Base-by-base conservation (phyloP, 305 asterid genomes). In the Striga hermonthica region DNA sequence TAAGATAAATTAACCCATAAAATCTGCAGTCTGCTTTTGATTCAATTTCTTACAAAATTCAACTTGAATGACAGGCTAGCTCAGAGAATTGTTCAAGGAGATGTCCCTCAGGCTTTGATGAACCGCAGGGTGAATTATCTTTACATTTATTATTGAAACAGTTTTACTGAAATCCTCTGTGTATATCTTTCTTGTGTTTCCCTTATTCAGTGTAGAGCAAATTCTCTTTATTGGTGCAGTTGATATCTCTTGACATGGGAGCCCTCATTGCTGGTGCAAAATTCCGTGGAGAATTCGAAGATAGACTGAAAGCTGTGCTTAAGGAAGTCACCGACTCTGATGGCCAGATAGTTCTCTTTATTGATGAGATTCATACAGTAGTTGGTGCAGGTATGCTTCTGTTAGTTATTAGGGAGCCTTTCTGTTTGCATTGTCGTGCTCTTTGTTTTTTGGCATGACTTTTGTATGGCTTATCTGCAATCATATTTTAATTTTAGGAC, bases 211-310 rank as follows among this genome's bases (percentile, higher is more conserved):
- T 45, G 57, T 72, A 64, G 69, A 41, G 39, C 61, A 11, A 48
- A 69, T 60, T 69, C 37, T 58, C 22, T 60, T 63, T 75, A 43
- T 47, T 73, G 37, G 22, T 76, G 65, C 80, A 93, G 99, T 79
- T 93, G 88, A 90, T 93, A 72, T 90, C 99, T 50, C 89, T 93
- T 55, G 97, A 90, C 80, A 90, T 93, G 99, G 99, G 96, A 74
- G 81, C 96, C 7, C 88, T 90, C 53, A 84, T 90, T 79, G 97
- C 99, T 64, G 97, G 99, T 66, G 96, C 97, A 62, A 93, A 93
- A 63, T 93, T 81, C 76, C 88, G 97, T 35, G 99, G 99, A 66
- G 99, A 93, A 80, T 90, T 93, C 61, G 97, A 90, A 82, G 97
- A 90, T 76, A 83, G 99, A 76, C 79, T 93, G 41, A 90, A 93